Evolutionary conservation across 208 protist genomes (phyloP), one percentile per base, ranked within the genome.

Genomic region (Trypanosoma caninum): DNA sequence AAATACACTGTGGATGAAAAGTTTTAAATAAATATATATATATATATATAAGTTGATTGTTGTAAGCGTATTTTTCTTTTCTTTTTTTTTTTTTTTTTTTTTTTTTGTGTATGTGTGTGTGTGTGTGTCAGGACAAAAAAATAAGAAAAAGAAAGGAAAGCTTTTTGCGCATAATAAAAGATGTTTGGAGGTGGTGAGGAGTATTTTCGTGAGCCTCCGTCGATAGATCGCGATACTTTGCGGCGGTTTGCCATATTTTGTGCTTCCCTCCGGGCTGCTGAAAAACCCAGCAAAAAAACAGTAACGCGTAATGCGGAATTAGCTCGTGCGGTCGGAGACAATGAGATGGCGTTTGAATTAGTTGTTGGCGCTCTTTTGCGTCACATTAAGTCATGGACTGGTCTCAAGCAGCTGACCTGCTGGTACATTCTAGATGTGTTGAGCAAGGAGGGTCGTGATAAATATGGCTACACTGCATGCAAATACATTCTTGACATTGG

Each of bases 101-200:
- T 46, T 13, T 14, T 38, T 38, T 38, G 9, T 38, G 34, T 38
- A 38, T 38, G 34, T 13, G 13, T 14, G 34, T 38, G 34, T 38
- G 13, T 38, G 9, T 38, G 13, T 13, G 13, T 38, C 13, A 46
- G 25, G 8, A 60, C 59, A 58, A 58, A 3, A 59, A 44, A 9
- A 47, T 22, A 27, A 56, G 23, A 16, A 41, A 30, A 18, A 38
- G 22, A 22, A n/a, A 3, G 9, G 18, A 16, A 30, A 33, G 27
- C 41, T 50, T 3, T 30, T 50, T 38, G 7, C 41, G 25, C 47
- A 50, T 11, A 44, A 31, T 22, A 35, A 22, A 56, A 59, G 3
- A 96, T 96, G 90, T 94, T 93, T 54, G 90, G 90, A 25, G 90
- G 90, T 59, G 90, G 90, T 46, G 86, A 96, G 58, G 84, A 96